A percentile compares a stretch with the other conserved stretches of the same genome.
These are phyloP conservation scores for Eimeria falciformis DNA, from an alignment of 169 alveolate genomes.

Conservation along the genomic window DNA sequence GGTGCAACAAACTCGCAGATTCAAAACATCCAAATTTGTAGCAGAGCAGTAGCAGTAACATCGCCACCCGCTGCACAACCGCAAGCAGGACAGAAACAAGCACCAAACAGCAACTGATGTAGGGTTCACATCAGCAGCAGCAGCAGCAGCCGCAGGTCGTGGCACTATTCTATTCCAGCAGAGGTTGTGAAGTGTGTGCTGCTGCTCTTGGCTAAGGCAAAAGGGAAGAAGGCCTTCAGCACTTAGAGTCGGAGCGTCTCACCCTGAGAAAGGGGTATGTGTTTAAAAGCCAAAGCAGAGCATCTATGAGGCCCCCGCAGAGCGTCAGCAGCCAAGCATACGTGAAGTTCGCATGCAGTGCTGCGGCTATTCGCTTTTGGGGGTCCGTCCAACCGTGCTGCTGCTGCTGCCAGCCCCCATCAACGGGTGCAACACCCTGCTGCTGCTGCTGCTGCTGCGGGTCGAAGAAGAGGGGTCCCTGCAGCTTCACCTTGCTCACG, in stretches of 20 bases:
- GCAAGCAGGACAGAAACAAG: neutral
- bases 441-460: conserved; percentile 66
- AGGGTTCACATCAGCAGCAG: conserved; percentile 5
- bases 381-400: conserved; percentile 19
- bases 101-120: neutral
- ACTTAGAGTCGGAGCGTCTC: too few relatives aligned
- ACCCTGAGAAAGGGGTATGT: conserved; percentile 38
- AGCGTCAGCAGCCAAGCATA: conserved; percentile 5
- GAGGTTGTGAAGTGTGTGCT: too few relatives aligned
- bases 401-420: neutral
- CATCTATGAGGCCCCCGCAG: conserved; percentile 24
- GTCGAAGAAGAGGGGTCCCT: conserved; percentile 41
- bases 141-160: neutral
- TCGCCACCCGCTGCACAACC: neutral
- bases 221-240: too few relatives aligned
- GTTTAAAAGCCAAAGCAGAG: neutral
- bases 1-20: conserved; percentile 5
- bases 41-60: conserved; percentile 17
- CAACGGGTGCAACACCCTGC: neutral
- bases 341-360: conserved; percentile 27
- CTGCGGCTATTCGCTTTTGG: conserved; percentile 18
- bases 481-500: conserved; percentile 29
- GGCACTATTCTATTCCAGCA: neutral
- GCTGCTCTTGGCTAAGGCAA: too few relatives aligned
- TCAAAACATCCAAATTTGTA: neutral